Conservation (phyloP, 2,329 filamentous ascomycete species). For the Botrytis sinoallii region DNA sequence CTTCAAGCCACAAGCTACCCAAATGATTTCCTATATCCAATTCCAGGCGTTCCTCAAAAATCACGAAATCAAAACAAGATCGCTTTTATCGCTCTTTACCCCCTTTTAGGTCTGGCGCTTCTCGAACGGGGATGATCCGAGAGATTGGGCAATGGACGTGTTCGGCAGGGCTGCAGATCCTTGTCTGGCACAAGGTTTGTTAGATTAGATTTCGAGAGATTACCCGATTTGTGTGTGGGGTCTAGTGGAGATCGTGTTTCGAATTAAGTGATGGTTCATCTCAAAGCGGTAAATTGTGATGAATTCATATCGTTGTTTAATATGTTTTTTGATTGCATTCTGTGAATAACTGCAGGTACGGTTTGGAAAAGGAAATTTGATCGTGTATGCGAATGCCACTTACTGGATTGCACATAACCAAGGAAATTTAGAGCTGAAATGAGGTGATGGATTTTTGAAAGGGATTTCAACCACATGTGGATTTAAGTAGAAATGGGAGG, state of each 20-base stretch:
- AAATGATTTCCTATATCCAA: conserved; percentile 3
- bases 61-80: neutral
- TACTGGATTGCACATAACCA: neutral
- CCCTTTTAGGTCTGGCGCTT: neutral
- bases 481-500: neutral
- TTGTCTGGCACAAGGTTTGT: neutral
- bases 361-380: conserved; percentile 14
- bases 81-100: neutral
- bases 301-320: conserved; percentile 5
- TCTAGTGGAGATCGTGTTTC: conserved; percentile 17
- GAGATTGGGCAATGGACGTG: conserved; percentile 15
- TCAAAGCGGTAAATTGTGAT: conserved; percentile 1
- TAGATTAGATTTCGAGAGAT: conserved; percentile 20
- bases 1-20: conserved; percentile 8
- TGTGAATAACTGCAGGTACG: conserved; percentile 15
- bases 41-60: neutral
- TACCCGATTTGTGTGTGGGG: conserved; percentile 18
- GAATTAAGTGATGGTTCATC: conserved; percentile 14
- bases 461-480: neutral
- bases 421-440: neutral
- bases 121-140: conserved; percentile 18
- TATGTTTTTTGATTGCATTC: conserved; percentile 17
- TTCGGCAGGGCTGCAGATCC: conserved; percentile 17
- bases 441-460: neutral
- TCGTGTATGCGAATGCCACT: neutral